Percentiles rank a stretch among this genome's conserved stretches.
phyloP scores from a whole-genome alignment of 768 basidiomycete genomes.

The Leccinellum rugosiceps region DNA sequence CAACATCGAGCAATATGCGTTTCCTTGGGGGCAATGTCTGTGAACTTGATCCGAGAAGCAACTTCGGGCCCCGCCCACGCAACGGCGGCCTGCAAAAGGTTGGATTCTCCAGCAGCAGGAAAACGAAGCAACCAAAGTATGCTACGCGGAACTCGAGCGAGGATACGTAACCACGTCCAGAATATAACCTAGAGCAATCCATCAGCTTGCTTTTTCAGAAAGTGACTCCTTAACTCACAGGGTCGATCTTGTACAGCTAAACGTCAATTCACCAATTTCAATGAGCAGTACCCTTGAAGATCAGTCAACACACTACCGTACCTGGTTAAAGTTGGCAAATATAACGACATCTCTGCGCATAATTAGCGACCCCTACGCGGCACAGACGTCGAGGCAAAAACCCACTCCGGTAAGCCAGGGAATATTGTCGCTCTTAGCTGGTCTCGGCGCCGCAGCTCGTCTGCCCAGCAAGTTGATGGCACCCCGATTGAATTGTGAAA shows the following conservation, averaged over 20 bases:
- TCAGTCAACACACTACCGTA: slow-evolving; percentile 16
- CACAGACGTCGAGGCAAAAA: neutral
- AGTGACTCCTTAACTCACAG: slow-evolving; percentile 23
- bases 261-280: slow-evolving; percentile 5
- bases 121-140: slow-evolving; percentile 55
- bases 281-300: neutral
- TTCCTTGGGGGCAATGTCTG: slow-evolving; percentile 46
- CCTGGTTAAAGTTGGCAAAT: slow-evolving; percentile 56
- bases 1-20: slow-evolving; percentile 43
- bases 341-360: slow-evolving; percentile 39
- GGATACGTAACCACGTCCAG: slow-evolving; percentile 47
- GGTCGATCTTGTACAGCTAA: slow-evolving; percentile 47
- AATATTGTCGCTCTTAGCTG: slow-evolving; percentile 39
- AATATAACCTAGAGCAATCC: slow-evolving; percentile 36
- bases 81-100: slow-evolving; percentile 39
- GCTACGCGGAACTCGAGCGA: slow-evolving; percentile 41
- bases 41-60: slow-evolving; percentile 44
- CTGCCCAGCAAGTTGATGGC: slow-evolving; percentile 32
- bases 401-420: slow-evolving; percentile 42
- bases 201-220: neutral
- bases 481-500: slow-evolving; percentile 9
- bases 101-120: slow-evolving; percentile 44
- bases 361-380: neutral
- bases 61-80: slow-evolving; percentile 47
- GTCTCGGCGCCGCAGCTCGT: slow-evolving; percentile 38